Percentiles rank a stretch among this genome's conserved stretches.
phyloP scores from a whole-genome alignment of 2,329 filamentous ascomycete species.

The Clarireedia paspali region DNA sequence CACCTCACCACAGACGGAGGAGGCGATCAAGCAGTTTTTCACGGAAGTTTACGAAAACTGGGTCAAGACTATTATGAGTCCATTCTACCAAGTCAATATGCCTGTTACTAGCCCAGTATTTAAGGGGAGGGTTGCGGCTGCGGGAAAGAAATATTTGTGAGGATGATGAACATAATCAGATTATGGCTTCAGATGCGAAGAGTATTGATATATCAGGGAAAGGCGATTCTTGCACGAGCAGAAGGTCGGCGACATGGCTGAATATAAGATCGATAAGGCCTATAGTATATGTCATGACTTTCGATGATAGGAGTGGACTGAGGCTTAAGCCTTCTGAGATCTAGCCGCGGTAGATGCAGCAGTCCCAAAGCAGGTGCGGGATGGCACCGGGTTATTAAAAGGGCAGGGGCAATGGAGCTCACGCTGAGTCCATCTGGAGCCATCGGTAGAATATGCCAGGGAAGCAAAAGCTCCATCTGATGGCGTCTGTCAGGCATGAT shows the following conservation, averaged over 20 bases:
- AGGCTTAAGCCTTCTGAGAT: too few species aligned
- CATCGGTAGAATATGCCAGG: too few species aligned
- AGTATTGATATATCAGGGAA: background rate
- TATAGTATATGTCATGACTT: background rate
- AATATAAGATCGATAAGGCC: background rate
- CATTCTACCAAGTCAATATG: conserved; percentile 84
- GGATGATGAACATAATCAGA: conserved; percentile 30
- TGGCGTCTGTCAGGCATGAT: too few species aligned
- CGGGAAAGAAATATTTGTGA: conserved; percentile 85
- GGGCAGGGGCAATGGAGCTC: too few species aligned
- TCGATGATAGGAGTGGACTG: too few species aligned
- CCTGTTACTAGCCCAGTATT: conserved; percentile 84
- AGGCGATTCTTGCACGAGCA: background rate
- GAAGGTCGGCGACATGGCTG: background rate
- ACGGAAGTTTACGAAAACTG: conserved; percentile 92
- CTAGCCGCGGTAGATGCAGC: too few species aligned
- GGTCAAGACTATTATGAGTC: conserved; percentile 95
- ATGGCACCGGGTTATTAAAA: too few species aligned
- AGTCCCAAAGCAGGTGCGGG: too few species aligned
- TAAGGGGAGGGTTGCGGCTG: conserved; percentile 69
- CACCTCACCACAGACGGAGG: conserved; percentile 82
- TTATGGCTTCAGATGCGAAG: background rate
- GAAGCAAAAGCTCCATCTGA: too few species aligned
- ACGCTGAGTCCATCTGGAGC: too few species aligned
- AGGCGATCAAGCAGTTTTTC: conserved; percentile 93